Conservation (phyloP, 257 asterid genomes). For the Nyctanthes arbortristis region DNA sequence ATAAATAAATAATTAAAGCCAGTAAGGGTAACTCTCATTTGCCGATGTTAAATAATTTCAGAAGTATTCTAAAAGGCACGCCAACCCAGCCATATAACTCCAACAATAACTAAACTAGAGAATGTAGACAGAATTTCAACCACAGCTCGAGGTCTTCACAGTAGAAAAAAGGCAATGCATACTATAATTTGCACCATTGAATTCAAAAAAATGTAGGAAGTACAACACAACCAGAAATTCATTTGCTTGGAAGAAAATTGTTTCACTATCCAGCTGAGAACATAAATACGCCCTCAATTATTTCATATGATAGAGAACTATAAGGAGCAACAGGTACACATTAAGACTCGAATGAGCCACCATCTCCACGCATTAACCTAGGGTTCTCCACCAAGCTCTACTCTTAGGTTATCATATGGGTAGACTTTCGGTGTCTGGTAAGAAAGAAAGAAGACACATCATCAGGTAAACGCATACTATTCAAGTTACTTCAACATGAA, state of each 20-base stretch:
- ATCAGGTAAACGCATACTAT: background rate
- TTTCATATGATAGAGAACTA: conserved; percentile 15
- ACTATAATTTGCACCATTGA: background rate
- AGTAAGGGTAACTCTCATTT: too few relatives aligned
- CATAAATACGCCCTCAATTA: conserved; percentile 23
- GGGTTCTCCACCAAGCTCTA: conserved; percentile 90
- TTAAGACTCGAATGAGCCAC: background rate
- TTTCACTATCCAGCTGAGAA: conserved; percentile 21
- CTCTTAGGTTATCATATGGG: conserved; percentile 80
- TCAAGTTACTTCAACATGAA: background rate
- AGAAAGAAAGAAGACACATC: background rate
- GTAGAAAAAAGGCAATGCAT: background rate
- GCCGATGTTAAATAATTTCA: too few relatives aligned
- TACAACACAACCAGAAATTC: background rate
- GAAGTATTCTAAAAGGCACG: too few relatives aligned
- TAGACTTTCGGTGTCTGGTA: conserved; percentile 66
- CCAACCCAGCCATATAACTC: too few relatives aligned
- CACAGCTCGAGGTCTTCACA: too few relatives aligned
- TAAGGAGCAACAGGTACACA: background rate
- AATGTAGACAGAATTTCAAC: background rate
- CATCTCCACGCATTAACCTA: conserved; percentile 22
- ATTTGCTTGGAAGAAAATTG: background rate
- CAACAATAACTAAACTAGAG: too few relatives aligned
- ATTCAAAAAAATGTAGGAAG: conserved; percentile 1
- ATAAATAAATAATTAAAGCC: too few relatives aligned